Percentiles rank a stretch among this genome's conserved stretches.
Conservation (phyloP, 768 basidiomycete genomes). For the Termitomyces sp. region DNA sequence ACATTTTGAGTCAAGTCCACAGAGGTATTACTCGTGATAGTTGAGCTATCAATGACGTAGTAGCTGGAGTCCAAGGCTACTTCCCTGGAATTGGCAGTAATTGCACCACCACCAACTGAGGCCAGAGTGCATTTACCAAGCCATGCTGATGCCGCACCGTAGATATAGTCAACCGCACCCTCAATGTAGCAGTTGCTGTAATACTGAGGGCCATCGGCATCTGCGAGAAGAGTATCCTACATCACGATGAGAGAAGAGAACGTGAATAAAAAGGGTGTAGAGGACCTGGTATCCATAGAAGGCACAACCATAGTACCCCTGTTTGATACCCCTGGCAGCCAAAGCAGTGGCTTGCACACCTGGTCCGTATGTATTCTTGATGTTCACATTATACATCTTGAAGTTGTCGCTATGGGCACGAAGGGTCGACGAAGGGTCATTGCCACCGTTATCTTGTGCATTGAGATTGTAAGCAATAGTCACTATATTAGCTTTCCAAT, state of each 20-base stretch:
- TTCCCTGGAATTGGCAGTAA: slow-evolving; percentile 21
- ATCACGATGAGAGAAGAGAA: neutral
- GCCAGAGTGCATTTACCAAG: slow-evolving; percentile 23
- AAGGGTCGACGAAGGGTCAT: slow-evolving; percentile 22
- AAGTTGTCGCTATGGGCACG: slow-evolving; percentile 17
- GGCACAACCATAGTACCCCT: slow-evolving; percentile 20
- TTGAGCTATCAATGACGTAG: slow-evolving; percentile 22
- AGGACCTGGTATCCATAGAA: slow-evolving; percentile 19
- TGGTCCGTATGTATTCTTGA: slow-evolving; percentile 19
- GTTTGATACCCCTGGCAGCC: slow-evolving; percentile 15
- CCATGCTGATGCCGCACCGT: slow-evolving; percentile 21
- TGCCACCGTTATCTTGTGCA: slow-evolving; percentile 21
- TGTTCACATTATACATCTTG: slow-evolving; percentile 20
- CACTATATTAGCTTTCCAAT: slow-evolving; percentile 19
- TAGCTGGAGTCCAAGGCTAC: slow-evolving; percentile 15
- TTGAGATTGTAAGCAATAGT: slow-evolving; percentile 22
- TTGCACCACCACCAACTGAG: slow-evolving; percentile 19
- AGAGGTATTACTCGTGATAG: slow-evolving; percentile 14
- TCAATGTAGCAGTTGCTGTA: slow-evolving; percentile 24
- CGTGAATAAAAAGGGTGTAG: neutral
- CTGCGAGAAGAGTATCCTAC: slow-evolving; percentile 21
- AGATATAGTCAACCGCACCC: slow-evolving; percentile 23
- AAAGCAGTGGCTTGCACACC: slow-evolving; percentile 22
- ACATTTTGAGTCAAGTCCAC: slow-evolving; percentile 16
- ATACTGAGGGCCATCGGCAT: slow-evolving; percentile 18